Base-by-base conservation (phyloP, 768 basidiomycete species). In the Lactarius vividus region DNA sequence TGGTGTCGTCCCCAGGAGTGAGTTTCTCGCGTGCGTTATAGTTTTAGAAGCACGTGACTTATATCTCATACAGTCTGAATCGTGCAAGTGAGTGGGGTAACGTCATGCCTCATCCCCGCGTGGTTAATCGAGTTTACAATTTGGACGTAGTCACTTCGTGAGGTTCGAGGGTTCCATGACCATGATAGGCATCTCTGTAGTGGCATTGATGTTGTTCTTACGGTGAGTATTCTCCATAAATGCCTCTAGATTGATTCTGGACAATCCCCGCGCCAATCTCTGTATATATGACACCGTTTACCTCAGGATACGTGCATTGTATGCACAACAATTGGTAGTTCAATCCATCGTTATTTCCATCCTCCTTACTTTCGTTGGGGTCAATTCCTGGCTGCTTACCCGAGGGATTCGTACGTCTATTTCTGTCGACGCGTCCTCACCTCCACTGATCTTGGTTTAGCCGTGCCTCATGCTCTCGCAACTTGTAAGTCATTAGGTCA, bases 181-280 rank as follows among this genome's bases (percentile, higher is more conserved):
- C 0, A 77, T 83, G 57, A 82, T 82, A 16, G 84, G 82, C 1
- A 80, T 86, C 59, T 77, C 80, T 39, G 73, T 83, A 28, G 81
- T 82, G 1, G 83, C 80, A 4, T 67, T 85, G 20, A 85, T 87
- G 84, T 85, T 87, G 85, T 75, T 85, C 28, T 67, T 86, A 3
- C 83, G 85, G 77, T 79, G 66, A 72, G 76, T 42, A 15, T 56
- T 16, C n/a, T 28, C 20, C 8, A 33, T 23, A 5, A 9, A 20
- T 13, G 40, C 10, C 9, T 8, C 56, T 44, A 44, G 37, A 39
- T 23, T 46, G 10, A 46, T 46, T n/a, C n/a, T 23, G 23, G n/a
- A 13, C 4, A 26, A 23, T 1, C 2, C 23, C 42, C 16, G n/a
- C 37, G 26, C 13, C 1, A 33, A 26, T 31, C 28, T 35, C 31